Evolutionary conservation across 352 stramenopile species (phyloP), one percentile per base, ranked within the genome.

Genomic region (Pythium rishiriense): DNA sequence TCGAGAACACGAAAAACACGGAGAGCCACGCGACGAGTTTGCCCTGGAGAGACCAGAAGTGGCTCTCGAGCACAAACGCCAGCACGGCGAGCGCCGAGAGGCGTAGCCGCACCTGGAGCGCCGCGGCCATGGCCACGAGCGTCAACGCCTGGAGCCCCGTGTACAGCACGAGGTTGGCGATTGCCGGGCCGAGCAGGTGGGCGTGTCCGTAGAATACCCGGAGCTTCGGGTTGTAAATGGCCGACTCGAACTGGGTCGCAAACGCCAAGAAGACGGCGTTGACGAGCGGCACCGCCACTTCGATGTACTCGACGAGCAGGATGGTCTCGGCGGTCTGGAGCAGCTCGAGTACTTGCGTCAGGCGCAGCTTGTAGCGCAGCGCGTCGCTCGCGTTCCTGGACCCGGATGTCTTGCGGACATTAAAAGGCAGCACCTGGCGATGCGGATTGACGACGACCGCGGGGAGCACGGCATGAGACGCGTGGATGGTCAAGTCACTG

Each of bases 241-340:
- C 60, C 21, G 60, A 62, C n/a, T 35, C 17, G 24, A 66, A 39
- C 31, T 62, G 60, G 2, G 60, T 19, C 12, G 60, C 60, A n/a
- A 62, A 6, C 12, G 46, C 10, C 11, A 62, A 19, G 52, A 43
- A 68, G 22, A 55, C 11, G 21, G n/a, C 24, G 52, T 62, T 68
- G 41, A 57, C 17, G 9, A 62, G 14, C 9, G 43, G 14, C 22
- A 45, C 50, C 2, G 57, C 25, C 8, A 42, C 25, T 46, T 68
- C 60, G n/a, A 68, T 17, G 28, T 57, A 68, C 42, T 68, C 60
- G 41, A 68, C 60, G 10, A 68, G 51, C 12, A 68, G 22, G 25
- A 68, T 62, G 2, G 39, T 45, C 41, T 68, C 60, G 31, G 51
- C 42, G 3, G 52, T 41, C 8, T 62, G 50, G 14, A 62, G 21